A percentile compares a stretch with the other conserved stretches of the same genome.
phyloP scores from a whole-genome alignment of 192 early-diverging fungal genomes.

The Pilobolus umbonatus region DNA sequence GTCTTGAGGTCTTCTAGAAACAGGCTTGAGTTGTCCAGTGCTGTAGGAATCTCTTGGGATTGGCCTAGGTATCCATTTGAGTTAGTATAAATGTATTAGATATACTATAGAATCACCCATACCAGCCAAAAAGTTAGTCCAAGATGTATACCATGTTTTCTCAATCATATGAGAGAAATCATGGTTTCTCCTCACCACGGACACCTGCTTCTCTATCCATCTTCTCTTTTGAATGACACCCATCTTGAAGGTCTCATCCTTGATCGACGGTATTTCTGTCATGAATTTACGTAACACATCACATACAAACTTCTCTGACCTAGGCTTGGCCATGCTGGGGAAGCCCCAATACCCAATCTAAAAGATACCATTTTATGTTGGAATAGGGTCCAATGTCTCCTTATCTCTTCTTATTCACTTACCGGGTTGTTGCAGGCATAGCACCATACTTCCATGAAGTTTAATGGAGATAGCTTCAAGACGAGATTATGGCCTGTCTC shows the following conservation, averaged over 20 bases:
- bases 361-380: background rate
- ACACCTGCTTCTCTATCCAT: background rate
- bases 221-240: background rate
- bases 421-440: background rate
- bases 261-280: background rate
- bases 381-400: background rate
- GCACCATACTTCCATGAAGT: slow-evolving; percentile 14
- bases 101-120: background rate
- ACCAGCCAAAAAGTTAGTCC: slow-evolving; percentile 4
- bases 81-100: background rate
- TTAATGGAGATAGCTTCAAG: slow-evolving; percentile 1
- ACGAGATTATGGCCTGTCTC: background rate
- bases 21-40: slow-evolving; percentile 2
- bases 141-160: background rate
- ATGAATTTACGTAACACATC: background rate
- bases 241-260: background rate
- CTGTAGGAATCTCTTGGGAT: background rate
- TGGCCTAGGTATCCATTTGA: background rate
- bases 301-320: background rate
- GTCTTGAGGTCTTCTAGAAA: background rate
- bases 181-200: background rate
- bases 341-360: slow-evolving; percentile 1
- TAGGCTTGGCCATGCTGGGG: background rate
- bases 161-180: slow-evolving; percentile 1
- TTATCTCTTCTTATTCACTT: background rate